A percentile compares a stretch with the other conserved stretches of the same genome.
Evolutionary conservation across 2,329 filamentous ascomycete species (phyloP).

Genomic region (Harringtonia aguacate): DNA sequence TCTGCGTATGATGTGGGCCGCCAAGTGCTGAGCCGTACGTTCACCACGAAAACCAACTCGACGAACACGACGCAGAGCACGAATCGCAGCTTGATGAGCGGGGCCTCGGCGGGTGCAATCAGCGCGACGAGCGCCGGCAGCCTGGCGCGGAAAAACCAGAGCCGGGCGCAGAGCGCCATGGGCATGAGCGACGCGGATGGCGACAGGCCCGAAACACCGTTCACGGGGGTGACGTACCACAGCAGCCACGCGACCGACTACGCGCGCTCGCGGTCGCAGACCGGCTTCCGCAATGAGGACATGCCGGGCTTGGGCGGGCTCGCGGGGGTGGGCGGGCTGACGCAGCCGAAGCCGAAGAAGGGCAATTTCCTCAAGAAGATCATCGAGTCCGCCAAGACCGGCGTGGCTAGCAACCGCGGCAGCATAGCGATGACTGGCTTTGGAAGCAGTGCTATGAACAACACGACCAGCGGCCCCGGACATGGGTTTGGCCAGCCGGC

Average conservation of each 20-base stretch:
- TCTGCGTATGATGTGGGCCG: conserved; percentile 70
- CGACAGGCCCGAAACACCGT: conserved; percentile 50
- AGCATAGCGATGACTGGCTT: conserved; percentile 58
- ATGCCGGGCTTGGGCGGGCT: conserved; percentile 26
- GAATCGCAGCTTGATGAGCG: conserved; percentile 85
- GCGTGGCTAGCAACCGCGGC: conserved; percentile 78
- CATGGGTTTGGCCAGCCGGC: conserved; percentile 9
- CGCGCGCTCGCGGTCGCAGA: conserved; percentile 51
- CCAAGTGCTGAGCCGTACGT: conserved; percentile 62
- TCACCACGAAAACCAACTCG: conserved; percentile 78
- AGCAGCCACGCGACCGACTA: conserved; percentile 65
- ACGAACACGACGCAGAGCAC: conserved; percentile 70
- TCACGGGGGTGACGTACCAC: conserved; percentile 80
- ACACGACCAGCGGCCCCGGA: background rate
- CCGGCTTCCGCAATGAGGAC: conserved; percentile 51
- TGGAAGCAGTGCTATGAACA: conserved; percentile 15
- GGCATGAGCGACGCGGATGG: conserved; percentile 45
- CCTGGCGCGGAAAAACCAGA: conserved; percentile 63
- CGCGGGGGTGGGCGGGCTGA: conserved; percentile 66
- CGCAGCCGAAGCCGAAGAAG: conserved; percentile 62
- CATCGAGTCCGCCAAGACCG: conserved; percentile 86
- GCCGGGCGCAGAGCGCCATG: conserved; percentile 50
- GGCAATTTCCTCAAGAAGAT: conserved; percentile 79
- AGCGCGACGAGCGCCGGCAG: conserved; percentile 95
- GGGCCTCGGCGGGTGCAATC: conserved; percentile 77